Evolutionary conservation across 2,329 filamentous ascomycete species (phyloP), one percentile per base, ranked within the genome.

Genomic region (Trichoderma breve): DNA sequence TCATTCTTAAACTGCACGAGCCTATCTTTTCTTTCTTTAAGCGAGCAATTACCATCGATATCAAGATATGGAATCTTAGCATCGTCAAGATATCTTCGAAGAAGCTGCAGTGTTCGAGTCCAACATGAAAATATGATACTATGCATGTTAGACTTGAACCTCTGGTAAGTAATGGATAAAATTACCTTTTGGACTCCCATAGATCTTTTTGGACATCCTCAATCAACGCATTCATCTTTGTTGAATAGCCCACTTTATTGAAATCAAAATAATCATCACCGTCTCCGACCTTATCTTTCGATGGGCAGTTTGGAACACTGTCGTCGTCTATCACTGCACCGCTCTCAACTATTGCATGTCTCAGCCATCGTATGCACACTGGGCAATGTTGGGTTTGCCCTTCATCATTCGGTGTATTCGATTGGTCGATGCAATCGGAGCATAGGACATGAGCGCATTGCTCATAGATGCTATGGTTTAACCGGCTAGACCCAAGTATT

Each of bases 121-220:
- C 83, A 86, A 71, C 80, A 84, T 0, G 83, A 85, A 51, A 86
- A 86, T 57, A 86, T 80, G 36, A 85, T 84, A 57, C 83, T 86
- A 55, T 26, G 30, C 6, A 53, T 6, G 3, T 63, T 30, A 57
- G 47, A 21, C 9, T 43, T 28, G 71, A 21, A 69, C 64, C 18
- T 63, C 75, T 78, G 11, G 58, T 71, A 26, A 51, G 30, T 71
- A 18, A 69, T n/a, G 36, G 26, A 12, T 30, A 14, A 18, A 6
- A 24, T 58, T 57, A 65, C 43, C 73, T 66, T 7, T 68, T 71
- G 30, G 36, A 9, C 24, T 73, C 39, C 1, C 32, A 8, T 2
- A 75, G 60, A 5, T 68, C 72, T 18, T 73, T 12, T 12, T 75
- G 74, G 7, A 82, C 76, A 36, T 82, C 80, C 2, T 72, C 32